Evolutionary conservation across 495 filamentous ascomycete species (phyloP).

Genomic region (Pyrenula massariospora): DNA sequence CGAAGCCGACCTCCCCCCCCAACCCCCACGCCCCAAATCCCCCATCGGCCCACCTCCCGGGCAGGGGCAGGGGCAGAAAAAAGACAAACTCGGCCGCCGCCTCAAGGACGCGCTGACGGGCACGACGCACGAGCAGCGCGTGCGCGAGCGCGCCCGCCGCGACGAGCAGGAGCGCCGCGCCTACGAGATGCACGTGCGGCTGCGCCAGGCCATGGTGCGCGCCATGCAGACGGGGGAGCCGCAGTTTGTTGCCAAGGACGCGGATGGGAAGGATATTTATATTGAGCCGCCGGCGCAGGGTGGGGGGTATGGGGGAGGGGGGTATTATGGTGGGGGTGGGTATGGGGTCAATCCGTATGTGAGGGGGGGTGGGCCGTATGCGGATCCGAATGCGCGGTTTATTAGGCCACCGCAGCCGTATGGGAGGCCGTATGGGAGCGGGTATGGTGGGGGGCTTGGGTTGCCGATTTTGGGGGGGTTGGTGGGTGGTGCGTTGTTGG

Average conservation of each 20-base stretch:
- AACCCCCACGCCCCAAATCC: conserved; percentile 3
- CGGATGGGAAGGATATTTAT: conserved; percentile 31
- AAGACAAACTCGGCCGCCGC: conserved; percentile 26
- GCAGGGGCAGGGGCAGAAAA: conserved; percentile 5
- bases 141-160: conserved; percentile 18
- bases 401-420: conserved; percentile 30
- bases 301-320: conserved; percentile 3
- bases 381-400: conserved; percentile 28
- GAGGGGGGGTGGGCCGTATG: conserved; percentile 17
- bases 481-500: conserved; percentile 27
- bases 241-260: conserved; percentile 31
- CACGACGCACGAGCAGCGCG: conserved; percentile 32
- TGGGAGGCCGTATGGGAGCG: conserved; percentile 25
- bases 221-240: conserved; percentile 30
- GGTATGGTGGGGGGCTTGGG: conserved; percentile 29
- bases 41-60: conserved; percentile 1
- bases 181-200: conserved; percentile 23
- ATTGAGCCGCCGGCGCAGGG: conserved; percentile 25
- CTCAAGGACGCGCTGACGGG: conserved; percentile 35
- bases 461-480: conserved; percentile 25
- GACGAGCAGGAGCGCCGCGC: conserved; percentile 22
- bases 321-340: conserved; percentile 9
- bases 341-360: conserved; percentile 20
- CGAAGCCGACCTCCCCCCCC: conserved; percentile 12
- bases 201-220: conserved; percentile 25